A percentile compares a stretch with the other conserved stretches of the same genome.
Conservation (phyloP, 441 rosid species). For the Adansonia gregorii region DNA sequence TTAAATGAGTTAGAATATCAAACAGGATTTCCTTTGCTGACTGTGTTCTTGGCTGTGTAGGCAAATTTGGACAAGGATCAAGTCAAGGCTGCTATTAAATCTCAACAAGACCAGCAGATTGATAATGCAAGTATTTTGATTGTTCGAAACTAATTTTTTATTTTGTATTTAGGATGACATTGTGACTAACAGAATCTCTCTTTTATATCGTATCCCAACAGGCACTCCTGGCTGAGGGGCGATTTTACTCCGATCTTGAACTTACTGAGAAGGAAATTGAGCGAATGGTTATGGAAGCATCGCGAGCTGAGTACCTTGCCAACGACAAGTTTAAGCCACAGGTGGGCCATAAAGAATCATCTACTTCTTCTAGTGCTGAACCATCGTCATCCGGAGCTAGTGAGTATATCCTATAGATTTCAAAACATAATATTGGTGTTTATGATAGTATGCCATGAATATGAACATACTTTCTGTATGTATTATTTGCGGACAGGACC, state of each 20-base stretch:
- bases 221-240: slow-evolving; percentile 96
- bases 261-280: slow-evolving; percentile 96
- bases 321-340: slow-evolving; percentile 64
- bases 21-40: slow-evolving; percentile 15
- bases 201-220: slow-evolving; percentile 31
- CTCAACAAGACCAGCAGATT: slow-evolving; percentile 96
- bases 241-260: slow-evolving; percentile 90
- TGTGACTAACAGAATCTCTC: slow-evolving; percentile 20
- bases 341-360: slow-evolving; percentile 63
- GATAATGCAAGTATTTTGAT: slow-evolving; percentile 62
- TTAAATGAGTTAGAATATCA: background rate
- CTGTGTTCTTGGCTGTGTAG: slow-evolving; percentile 49
- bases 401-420: slow-evolving; percentile 48
- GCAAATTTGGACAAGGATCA: slow-evolving; percentile 83
- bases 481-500: slow-evolving; percentile 44
- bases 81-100: slow-evolving; percentile 96
- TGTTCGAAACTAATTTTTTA: background rate
- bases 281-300: slow-evolving; percentile 93
- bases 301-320: slow-evolving; percentile 92
- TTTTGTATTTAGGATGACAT: background rate
- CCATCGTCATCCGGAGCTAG: slow-evolving; percentile 96
- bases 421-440: background rate
- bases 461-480: background rate
- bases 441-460: background rate
- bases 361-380: slow-evolving; percentile 86